These are phyloP conservation scores for Metschnikowia bowlesiae DNA, from an alignment of 805 yeast genomes.

Conservation along the genomic window DNA sequence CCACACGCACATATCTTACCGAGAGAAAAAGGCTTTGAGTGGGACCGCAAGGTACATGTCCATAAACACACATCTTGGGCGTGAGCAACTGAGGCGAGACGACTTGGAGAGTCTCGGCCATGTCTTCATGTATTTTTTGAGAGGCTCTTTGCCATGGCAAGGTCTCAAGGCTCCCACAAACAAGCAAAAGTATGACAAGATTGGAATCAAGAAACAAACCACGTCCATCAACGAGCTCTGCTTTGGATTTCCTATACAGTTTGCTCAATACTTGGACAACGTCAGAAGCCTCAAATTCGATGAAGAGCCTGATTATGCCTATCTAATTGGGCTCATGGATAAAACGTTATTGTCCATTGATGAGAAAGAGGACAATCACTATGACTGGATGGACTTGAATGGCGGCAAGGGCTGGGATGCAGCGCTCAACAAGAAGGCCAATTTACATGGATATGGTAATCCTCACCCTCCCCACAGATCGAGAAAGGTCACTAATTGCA, in stretches of 20 bases:
- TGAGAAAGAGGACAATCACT: conserved; percentile 77
- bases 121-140: conserved; percentile 88
- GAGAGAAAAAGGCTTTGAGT: conserved; percentile 91
- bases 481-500: conserved; percentile 18
- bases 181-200: conserved; percentile 95
- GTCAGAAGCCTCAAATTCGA: conserved; percentile 90
- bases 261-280: conserved; percentile 84
- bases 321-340: conserved; percentile 71
- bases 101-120: conserved; percentile 96
- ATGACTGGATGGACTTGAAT: conserved; percentile 97
- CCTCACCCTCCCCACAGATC: conserved; percentile 63
- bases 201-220: conserved; percentile 91
- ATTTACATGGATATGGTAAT: conserved; percentile 93
- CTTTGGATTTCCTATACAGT: conserved; percentile 85
- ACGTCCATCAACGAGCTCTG: conserved; percentile 84
- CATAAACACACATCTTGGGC: conserved; percentile 93
- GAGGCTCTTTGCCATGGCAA: conserved; percentile 98
- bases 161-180: conserved; percentile 97
- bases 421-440: conserved; percentile 83
- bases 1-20: conserved; percentile 90
- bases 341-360: conserved; percentile 71
- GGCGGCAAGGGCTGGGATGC: conserved; percentile 97
- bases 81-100: conserved; percentile 95
- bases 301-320: conserved; percentile 91
- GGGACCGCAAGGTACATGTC: conserved; percentile 99